Percentiles rank a stretch among this genome's conserved stretches.
Conservation (phyloP, 768 basidiomycete species). For the Suillus paluster region DNA sequence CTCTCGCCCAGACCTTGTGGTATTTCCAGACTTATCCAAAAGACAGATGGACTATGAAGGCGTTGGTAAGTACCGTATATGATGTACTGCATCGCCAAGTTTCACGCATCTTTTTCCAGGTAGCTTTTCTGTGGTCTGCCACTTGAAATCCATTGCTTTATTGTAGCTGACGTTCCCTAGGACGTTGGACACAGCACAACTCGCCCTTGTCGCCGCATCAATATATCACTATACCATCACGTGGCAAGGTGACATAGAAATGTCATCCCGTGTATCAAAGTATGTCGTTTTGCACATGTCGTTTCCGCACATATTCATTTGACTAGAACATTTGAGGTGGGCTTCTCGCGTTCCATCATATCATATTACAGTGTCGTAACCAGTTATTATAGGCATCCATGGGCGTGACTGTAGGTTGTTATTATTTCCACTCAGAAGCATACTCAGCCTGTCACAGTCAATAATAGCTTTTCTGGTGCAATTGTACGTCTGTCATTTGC, state of each 20-base stretch:
- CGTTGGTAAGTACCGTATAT: constrained; percentile 26
- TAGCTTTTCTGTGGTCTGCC: constrained; percentile 32
- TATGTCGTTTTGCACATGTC: constrained; percentile 13
- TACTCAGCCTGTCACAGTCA: constrained; percentile 24
- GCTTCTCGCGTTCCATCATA: neutral
- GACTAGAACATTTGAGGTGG: constrained; percentile 5
- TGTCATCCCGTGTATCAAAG: constrained; percentile 32
- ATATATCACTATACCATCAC: constrained; percentile 38
- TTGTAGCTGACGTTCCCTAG: constrained; percentile 11
- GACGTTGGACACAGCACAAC: constrained; percentile 31
- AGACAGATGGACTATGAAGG: constrained; percentile 35
- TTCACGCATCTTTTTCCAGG: constrained; percentile 18
- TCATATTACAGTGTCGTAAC: neutral
- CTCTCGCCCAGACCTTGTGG: constrained; percentile 38
- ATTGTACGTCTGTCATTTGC: constrained; percentile 26
- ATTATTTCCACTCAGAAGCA: neutral
- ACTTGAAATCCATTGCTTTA: neutral
- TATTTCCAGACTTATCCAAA: constrained; percentile 37
- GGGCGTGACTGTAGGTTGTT: constrained; percentile 34
- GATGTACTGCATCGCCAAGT: neutral
- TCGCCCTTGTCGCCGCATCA: constrained; percentile 33
- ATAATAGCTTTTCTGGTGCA: constrained; percentile 41
- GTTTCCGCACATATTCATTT: neutral
- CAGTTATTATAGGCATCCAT: constrained; percentile 34
- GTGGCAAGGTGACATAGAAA: constrained; percentile 29